These are phyloP conservation scores for Alternaria triticina DNA, from an alignment of 2,329 filamentous ascomycete species.

Conservation along the genomic window DNA sequence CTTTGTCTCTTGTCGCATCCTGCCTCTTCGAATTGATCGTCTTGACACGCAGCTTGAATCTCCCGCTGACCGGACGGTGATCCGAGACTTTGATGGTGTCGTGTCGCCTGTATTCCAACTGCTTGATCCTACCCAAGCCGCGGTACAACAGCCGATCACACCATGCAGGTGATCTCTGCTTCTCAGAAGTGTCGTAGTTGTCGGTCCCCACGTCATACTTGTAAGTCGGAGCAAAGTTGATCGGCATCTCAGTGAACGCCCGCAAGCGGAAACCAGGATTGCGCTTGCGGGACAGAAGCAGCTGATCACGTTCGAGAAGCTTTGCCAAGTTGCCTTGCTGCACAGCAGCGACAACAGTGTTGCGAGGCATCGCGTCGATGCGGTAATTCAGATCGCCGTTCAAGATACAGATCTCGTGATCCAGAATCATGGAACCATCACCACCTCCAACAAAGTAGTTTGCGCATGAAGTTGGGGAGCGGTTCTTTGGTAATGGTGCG, in stretches of 20 bases:
- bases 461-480: constrained; percentile 68
- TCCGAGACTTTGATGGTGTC: constrained; percentile 85
- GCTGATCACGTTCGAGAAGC: constrained; percentile 89
- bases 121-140: constrained; percentile 79
- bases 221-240: constrained; percentile 94
- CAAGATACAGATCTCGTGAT: constrained; percentile 95
- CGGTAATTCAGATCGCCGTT: constrained; percentile 98
- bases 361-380: constrained; percentile 94
- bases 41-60: constrained; percentile 84
- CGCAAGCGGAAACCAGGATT: constrained; percentile 89
- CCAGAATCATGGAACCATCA: constrained; percentile 91
- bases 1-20: constrained; percentile 71
- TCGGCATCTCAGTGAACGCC: constrained; percentile 87
- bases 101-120: constrained; percentile 86
- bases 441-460: constrained; percentile 90
- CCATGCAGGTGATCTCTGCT: constrained; percentile 93
- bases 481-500: constrained; percentile 73
- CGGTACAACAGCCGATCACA: constrained; percentile 92
- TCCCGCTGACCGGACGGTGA: constrained; percentile 88
- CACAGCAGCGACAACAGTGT: constrained; percentile 87
- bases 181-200: constrained; percentile 92
- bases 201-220: constrained; percentile 98
- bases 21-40: constrained; percentile 73
- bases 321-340: constrained; percentile 81
- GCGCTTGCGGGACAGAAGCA: constrained; percentile 84